Evolutionary conservation across 2,329 filamentous ascomycete genomes (phyloP).

Genomic region (Epichloe baconii): DNA sequence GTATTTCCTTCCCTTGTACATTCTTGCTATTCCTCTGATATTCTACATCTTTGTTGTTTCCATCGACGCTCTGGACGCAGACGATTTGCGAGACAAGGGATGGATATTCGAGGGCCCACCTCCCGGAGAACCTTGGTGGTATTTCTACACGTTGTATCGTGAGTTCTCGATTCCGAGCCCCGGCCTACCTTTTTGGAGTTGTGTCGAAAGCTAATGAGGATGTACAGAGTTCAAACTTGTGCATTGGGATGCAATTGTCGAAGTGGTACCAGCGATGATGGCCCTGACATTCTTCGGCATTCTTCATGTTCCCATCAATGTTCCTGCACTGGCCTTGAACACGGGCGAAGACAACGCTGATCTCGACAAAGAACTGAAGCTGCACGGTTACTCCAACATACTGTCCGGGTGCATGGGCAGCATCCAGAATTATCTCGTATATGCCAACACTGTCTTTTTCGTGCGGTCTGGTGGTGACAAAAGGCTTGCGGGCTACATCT

Average conservation of each 20-base stretch:
- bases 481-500: conserved; percentile 71
- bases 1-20: conserved; percentile 77
- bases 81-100: conserved; percentile 54
- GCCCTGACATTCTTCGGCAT: conserved; percentile 96
- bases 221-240: conserved; percentile 62
- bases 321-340: conserved; percentile 81
- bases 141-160: conserved; percentile 94
- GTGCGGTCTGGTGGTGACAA: conserved; percentile 84
- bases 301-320: conserved; percentile 94
- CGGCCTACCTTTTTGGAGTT: not conserved
- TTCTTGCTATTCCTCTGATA: conserved; percentile 60
- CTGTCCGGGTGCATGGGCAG: conserved; percentile 77
- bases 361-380: conserved; percentile 79
- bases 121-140: conserved; percentile 84
- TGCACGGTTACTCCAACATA: conserved; percentile 88
- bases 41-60: conserved; percentile 69
- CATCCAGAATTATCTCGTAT: conserved; percentile 94
- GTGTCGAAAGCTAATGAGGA: not conserved
- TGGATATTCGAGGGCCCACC: conserved; percentile 90
- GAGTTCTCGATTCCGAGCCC: conserved; percentile 20
- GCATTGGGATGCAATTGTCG: conserved; percentile 69
- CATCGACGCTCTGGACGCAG: conserved; percentile 53
- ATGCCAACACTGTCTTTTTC: conserved; percentile 95
- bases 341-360: conserved; percentile 86
- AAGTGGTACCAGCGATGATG: conserved; percentile 87